A percentile compares a stretch with the other conserved stretches of the same genome.
Conservation (phyloP, 2,329 filamentous ascomycete species). For the Catunica adiposa region DNA sequence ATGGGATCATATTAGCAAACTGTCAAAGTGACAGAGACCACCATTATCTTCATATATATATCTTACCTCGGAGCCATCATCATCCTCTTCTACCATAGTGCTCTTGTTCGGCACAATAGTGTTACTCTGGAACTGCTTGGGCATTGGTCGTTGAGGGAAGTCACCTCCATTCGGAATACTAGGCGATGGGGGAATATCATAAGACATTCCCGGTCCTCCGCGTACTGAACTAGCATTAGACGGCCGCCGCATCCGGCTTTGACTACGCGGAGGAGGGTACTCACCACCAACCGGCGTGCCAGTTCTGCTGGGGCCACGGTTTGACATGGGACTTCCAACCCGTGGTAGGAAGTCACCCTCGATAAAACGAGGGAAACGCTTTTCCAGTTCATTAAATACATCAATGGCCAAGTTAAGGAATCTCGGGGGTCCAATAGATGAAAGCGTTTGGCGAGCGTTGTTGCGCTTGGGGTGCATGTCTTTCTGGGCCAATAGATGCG, state of each 20-base stretch:
- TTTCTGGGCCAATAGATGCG: conserved; percentile 66
- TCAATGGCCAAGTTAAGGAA: conserved; percentile 90
- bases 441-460: conserved; percentile 88
- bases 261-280: conserved; percentile 33
- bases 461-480: conserved; percentile 95
- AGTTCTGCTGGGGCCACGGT: conserved; percentile 44
- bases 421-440: conserved; percentile 67
- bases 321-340: conserved; percentile 49
- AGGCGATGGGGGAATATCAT: conserved; percentile 42
- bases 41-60: too few species aligned
- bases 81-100: conserved; percentile 91
- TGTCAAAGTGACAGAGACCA: too few species aligned
- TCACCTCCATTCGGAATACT: conserved; percentile 39
- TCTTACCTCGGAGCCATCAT: conserved; percentile 42
- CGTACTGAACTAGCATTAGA: conserved; percentile 48
- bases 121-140: conserved; percentile 85
- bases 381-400: conserved; percentile 87
- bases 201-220: conserved; percentile 22
- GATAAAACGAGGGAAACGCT: conserved; percentile 70
- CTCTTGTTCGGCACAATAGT: conserved; percentile 97
- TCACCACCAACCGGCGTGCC: conserved; percentile 46
- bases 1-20: too few species aligned
- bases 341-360: conserved; percentile 51
- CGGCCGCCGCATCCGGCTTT: conserved; percentile 37
- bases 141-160: conserved; percentile 53